A percentile compares a stretch with the other conserved stretches of the same genome.
phyloP scores from a whole-genome alignment of 495 filamentous ascomycete genomes.

The Penicillium longicatenatum region DNA sequence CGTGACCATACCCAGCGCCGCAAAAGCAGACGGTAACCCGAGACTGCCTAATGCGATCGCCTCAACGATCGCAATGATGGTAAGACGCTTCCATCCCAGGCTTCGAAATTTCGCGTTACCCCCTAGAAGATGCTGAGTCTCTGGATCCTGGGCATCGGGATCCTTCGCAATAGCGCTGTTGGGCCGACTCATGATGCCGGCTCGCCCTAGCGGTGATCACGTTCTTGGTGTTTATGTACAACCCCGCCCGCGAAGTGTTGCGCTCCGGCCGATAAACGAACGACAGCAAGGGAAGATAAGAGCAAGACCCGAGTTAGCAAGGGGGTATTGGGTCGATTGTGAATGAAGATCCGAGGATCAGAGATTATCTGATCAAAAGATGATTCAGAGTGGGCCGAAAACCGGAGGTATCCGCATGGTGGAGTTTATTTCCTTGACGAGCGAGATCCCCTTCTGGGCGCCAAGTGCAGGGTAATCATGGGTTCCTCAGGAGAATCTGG shows the following conservation, averaged over 20 bases:
- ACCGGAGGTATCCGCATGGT: slow-evolving; percentile 4
- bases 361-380: slow-evolving; percentile 6
- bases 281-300: neutral
- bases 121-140: slow-evolving; percentile 6
- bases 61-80: slow-evolving; percentile 57
- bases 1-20: slow-evolving; percentile 61
- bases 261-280: neutral
- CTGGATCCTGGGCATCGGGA: neutral
- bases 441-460: neutral
- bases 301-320: too few relatives aligned
- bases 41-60: slow-evolving; percentile 63
- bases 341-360: neutral
- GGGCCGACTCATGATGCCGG: neutral
- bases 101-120: slow-evolving; percentile 26
- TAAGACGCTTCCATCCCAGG: slow-evolving; percentile 41
- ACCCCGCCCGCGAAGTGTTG: neutral
- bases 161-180: neutral
- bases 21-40: slow-evolving; percentile 58
- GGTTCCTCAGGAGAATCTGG: neutral
- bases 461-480: neutral
- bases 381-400: slow-evolving; percentile 6
- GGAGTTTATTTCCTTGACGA: neutral
- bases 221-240: slow-evolving; percentile 1
- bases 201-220: neutral
- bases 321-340: neutral